These are phyloP conservation scores for Starmerella kuoi DNA, from an alignment of 805 yeast genomes.

Conservation along the genomic window DNA sequence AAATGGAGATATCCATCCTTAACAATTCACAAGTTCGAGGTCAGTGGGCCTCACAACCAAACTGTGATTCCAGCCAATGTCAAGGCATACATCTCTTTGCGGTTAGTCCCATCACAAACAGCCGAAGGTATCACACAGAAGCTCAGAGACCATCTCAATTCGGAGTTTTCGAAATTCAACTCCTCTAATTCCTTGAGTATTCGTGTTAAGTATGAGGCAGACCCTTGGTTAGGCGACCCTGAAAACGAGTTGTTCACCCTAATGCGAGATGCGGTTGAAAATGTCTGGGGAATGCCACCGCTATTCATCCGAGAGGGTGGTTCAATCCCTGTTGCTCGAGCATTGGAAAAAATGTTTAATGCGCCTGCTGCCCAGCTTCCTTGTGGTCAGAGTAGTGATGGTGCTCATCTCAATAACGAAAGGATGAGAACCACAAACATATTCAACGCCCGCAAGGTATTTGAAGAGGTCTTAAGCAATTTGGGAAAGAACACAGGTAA, in stretches of 20 bases:
- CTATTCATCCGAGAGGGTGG: slow-evolving; percentile 91
- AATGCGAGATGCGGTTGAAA: slow-evolving; percentile 46
- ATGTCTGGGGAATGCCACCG: slow-evolving; percentile 74
- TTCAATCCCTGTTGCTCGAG: slow-evolving; percentile 80
- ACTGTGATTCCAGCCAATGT: slow-evolving; percentile 83
- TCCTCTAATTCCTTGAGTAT: slow-evolving; percentile 54
- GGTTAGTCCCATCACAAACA: slow-evolving; percentile 84
- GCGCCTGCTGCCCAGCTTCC: slow-evolving; percentile 95
- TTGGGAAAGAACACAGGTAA: slow-evolving; percentile 2
- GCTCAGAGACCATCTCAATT: slow-evolving; percentile 37
- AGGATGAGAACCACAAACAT: slow-evolving; percentile 67
- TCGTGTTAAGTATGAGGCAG: slow-evolving; percentile 69
- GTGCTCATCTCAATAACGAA: slow-evolving; percentile 86
- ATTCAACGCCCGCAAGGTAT: slow-evolving; percentile 56
- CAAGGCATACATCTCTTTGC: slow-evolving; percentile 60
- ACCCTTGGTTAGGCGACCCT: slow-evolving; percentile 92
- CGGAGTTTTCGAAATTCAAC: slow-evolving; percentile 38
- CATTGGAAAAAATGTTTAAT: slow-evolving; percentile 62
- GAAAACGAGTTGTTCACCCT: slow-evolving; percentile 59
- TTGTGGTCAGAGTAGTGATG: slow-evolving; percentile 89
- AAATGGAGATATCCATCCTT: slow-evolving; percentile 88
- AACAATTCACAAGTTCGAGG: slow-evolving; percentile 70
- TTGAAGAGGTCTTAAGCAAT: slow-evolving; percentile 21
- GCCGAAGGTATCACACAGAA: slow-evolving; percentile 43
- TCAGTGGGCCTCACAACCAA: slow-evolving; percentile 80